These are phyloP conservation scores for Penicillium lagena DNA, from an alignment of 495 filamentous ascomycete species.

Conservation along the genomic window DNA sequence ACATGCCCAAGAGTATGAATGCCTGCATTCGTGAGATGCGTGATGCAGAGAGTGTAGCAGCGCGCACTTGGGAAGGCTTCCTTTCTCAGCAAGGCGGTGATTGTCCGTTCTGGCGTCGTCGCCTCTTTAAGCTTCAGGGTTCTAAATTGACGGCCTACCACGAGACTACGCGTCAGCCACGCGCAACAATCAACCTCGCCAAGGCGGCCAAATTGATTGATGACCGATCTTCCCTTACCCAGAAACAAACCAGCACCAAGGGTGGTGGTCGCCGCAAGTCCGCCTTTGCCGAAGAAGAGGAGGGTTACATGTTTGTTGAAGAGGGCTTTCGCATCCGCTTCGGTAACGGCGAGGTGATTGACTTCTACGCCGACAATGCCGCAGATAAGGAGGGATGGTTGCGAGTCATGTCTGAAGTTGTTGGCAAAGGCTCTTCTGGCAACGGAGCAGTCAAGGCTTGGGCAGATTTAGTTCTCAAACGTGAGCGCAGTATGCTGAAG, in stretches of 20 bases:
- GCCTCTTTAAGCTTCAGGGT: conserved; percentile 91
- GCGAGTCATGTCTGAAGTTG: conserved; percentile 76
- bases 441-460: conserved; percentile 50
- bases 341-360: conserved; percentile 94
- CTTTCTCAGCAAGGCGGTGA: conserved; percentile 96
- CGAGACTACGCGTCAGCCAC: conserved; percentile 88
- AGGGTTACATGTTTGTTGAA: conserved; percentile 99
- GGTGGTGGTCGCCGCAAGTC: conserved; percentile 78
- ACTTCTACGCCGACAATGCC: conserved; percentile 91
- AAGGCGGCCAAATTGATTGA: conserved; percentile 94
- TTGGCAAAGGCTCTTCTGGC: conserved; percentile 57
- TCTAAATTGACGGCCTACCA: conserved; percentile 93
- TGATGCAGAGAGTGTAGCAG: conserved; percentile 69
- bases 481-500: conserved; percentile 29
- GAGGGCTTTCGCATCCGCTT: conserved; percentile 98
- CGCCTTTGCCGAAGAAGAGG: conserved; percentile 95
- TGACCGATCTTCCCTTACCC: conserved; percentile 73
- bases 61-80: conserved; percentile 76
- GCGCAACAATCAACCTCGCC: conserved; percentile 91
- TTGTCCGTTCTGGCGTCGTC: conserved; percentile 97
- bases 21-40: conserved; percentile 86
- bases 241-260: conserved; percentile 69
- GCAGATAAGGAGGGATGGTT: conserved; percentile 92
- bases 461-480: conserved; percentile 76
- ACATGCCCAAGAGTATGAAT: conserved; percentile 99